Conservation (phyloP, 2,329 filamentous ascomycete species). For the Phialophora chinensis region DNA sequence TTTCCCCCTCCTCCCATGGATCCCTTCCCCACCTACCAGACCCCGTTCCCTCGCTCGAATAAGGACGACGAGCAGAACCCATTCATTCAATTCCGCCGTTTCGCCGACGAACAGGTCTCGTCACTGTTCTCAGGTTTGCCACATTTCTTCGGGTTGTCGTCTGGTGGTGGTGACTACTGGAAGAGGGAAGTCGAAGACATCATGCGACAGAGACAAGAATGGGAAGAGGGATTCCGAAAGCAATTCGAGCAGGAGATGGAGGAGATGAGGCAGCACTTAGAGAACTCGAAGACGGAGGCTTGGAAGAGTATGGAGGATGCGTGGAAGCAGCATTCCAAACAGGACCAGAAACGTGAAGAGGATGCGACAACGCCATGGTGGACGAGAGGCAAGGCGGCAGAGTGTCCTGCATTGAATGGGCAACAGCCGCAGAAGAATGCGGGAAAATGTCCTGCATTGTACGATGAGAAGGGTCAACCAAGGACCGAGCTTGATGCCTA, state of each 20-base stretch:
- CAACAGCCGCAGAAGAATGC: slow-evolving; percentile 22
- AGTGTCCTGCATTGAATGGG: slow-evolving; percentile 27
- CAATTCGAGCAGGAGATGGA: slow-evolving; percentile 38
- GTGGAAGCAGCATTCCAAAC: slow-evolving; percentile 16
- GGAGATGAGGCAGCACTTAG: slow-evolving; percentile 32
- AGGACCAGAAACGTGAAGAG: not conserved
- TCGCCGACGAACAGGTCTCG: slow-evolving; percentile 64
- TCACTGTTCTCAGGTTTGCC: slow-evolving; percentile 59
- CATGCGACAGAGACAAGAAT: slow-evolving; percentile 31
- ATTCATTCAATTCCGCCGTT: slow-evolving; percentile 66
- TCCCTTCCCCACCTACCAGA: slow-evolving; percentile 40
- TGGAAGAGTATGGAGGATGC: slow-evolving; percentile 25
- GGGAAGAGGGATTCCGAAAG: slow-evolving; percentile 35
- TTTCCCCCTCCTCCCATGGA: slow-evolving; percentile 39
- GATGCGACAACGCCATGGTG: slow-evolving; percentile 21
- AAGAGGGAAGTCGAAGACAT: slow-evolving; percentile 32
- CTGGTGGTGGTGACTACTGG: slow-evolving; percentile 9
- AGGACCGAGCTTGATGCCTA: slow-evolving; percentile 36
- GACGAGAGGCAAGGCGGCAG: slow-evolving; percentile 24
- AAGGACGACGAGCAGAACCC: slow-evolving; percentile 55
- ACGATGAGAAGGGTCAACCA: slow-evolving; percentile 27
- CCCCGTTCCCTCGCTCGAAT: slow-evolving; percentile 37
- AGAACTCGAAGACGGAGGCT: slow-evolving; percentile 26
- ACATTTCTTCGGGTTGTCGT: slow-evolving; percentile 38
- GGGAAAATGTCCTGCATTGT: slow-evolving; percentile 28